Percentiles rank a stretch among this genome's conserved stretches.
Conservation (phyloP, 306 rosid species). For the Elaeagnus macrophylla region DNA sequence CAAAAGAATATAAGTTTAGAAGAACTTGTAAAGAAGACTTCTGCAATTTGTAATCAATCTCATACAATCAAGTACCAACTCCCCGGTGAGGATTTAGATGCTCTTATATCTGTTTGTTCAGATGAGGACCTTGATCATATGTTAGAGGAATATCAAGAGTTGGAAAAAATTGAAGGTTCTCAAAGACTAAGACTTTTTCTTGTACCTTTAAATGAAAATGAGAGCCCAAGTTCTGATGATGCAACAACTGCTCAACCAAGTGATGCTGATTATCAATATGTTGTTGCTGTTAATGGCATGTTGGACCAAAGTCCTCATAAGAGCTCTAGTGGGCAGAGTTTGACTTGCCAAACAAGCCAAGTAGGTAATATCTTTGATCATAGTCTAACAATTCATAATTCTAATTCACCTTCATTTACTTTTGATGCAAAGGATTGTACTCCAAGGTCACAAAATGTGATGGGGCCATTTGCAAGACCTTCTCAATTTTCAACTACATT, state of each 20-base stretch:
- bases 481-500: constrained; percentile 39
- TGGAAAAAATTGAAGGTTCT: constrained; percentile 63
- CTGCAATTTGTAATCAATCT: constrained; percentile 48
- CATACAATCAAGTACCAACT: constrained; percentile 89
- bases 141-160: constrained; percentile 83
- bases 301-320: constrained; percentile 46
- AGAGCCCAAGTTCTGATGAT: constrained; percentile 51
- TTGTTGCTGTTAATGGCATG: constrained; percentile 72
- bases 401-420: constrained; percentile 33
- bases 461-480: constrained; percentile 31
- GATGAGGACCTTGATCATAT: constrained; percentile 89
- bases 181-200: constrained; percentile 78
- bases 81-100: constrained; percentile 96
- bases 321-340: constrained; percentile 46
- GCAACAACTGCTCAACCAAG: constrained; percentile 40
- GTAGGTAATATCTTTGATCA: constrained; percentile 46
- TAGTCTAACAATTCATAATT: constrained; percentile 42
- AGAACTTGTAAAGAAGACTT: constrained; percentile 60
- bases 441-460: constrained; percentile 34
- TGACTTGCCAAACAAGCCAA: constrained; percentile 47
- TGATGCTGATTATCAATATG: constrained; percentile 56
- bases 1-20: constrained; percentile 40
- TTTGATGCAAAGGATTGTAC: constrained; percentile 41
- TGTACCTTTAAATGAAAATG: constrained; percentile 58
- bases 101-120: constrained; percentile 88